Base-by-base conservation (phyloP, 2,329 filamentous ascomycete genomes). In the Colletotrichum sidae region DNA sequence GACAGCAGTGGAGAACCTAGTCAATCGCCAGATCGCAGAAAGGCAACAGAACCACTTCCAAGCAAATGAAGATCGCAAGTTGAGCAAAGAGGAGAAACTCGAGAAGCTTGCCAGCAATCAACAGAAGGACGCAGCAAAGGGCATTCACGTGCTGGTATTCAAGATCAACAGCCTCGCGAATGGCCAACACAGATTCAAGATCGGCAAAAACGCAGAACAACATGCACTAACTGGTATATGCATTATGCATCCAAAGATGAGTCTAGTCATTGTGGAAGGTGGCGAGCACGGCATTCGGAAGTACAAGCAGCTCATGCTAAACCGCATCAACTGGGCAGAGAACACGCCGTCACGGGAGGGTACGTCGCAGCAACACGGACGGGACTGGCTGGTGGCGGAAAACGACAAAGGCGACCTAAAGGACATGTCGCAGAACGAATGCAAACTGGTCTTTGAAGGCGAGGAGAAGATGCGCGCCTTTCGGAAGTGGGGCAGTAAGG, bases 311-410 rank as follows among this genome's bases (percentile, higher is more conserved):
- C 84, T 99, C 37, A 94, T 99, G 92, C 83, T 96, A 47, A 90
- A 95, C 71, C 93, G 96, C 52, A 94, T 98, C 73, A 91, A 97
- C 77, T 99, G 96, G 96, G 92, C 91, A 2, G 94, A 98, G 75
- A 97, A 97, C 71, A 86, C 88, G 0, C 89, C 89, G 2, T 90
- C 94, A 0, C 84, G 84, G 44, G 80, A 88, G 46, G 84, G 84
- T 54, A 84, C 89, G 65, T 85, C 84, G 42, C 90, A 89, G 62
- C 83, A 85, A 61, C 87, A 86, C 64, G 83, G 89, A 51, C 88
- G 89, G 15, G 83, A 90, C 49, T 97, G 94, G 93, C 83, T 97
- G 52, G 87, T 90, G 66, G 89, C 92, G 2, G 88, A 96, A 72
- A 90, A 94, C 72, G 92, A 94, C 64, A 84, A 89, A 9, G 93